Conservation (phyloP, 2,329 filamentous ascomycete species). For the Trichoderma sp. region DNA sequence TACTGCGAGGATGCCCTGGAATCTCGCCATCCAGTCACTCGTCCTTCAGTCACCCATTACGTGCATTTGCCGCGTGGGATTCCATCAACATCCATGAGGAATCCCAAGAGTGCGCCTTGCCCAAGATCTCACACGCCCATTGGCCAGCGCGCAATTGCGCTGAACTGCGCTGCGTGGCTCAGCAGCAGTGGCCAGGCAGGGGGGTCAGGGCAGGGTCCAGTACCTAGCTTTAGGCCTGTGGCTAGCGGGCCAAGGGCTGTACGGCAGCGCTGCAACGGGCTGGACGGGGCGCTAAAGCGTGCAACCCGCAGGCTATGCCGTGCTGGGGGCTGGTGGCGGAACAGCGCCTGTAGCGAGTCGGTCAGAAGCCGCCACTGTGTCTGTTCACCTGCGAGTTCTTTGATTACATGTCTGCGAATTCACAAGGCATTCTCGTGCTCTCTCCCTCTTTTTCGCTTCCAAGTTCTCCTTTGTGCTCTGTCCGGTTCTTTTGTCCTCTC, state of each 20-base stretch:
- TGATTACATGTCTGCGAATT: not conserved
- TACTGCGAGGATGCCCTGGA: no score
- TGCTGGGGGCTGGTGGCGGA: conserved; percentile 10
- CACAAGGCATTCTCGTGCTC: conserved; percentile 9
- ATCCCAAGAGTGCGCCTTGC: not conserved
- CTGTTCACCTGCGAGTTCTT: not conserved
- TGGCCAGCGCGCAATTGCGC: not conserved
- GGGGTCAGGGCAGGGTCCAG: no score
- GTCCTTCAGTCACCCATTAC: not conserved
- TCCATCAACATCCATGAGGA: not conserved
- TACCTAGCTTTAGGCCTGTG: not conserved
- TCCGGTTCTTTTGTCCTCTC: no score
- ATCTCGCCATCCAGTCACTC: not conserved
- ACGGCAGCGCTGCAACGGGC: not conserved
- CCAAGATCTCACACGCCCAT: not conserved
- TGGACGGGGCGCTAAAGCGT: not conserved
- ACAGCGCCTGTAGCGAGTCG: not conserved
- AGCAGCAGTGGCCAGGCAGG: not conserved
- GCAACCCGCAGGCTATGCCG: not conserved
- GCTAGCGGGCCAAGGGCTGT: not conserved
- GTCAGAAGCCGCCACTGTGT: not conserved
- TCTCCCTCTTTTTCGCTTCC: not conserved
- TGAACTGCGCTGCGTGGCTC: not conserved
- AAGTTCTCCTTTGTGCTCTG: no score
- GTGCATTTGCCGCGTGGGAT: conserved; percentile 3